phyloP scores from a whole-genome alignment of 2,329 filamentous ascomycete genomes.

The Knoxdaviesia capensis region DNA sequence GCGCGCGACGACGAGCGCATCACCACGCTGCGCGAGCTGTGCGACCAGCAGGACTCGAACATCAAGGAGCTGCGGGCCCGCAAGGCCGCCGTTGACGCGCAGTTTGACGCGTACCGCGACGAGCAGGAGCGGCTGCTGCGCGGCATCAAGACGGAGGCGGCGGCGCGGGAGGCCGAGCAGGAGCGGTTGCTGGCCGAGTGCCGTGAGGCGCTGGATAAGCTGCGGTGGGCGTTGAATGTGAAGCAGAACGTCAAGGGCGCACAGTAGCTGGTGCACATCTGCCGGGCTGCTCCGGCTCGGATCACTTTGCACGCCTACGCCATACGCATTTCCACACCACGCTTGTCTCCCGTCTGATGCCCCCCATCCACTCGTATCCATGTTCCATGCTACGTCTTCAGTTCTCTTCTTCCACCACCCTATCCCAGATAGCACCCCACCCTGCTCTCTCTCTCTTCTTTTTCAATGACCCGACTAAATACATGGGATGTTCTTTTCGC shows the following conservation, averaged over 20 bases:
- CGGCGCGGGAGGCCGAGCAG: conserved; percentile 38
- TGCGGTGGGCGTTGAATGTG: conserved; percentile 53
- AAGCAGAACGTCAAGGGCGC: conserved; percentile 39
- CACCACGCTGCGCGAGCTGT: conserved; percentile 43
- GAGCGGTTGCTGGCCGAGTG: conserved; percentile 36
- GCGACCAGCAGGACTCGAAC: conserved; percentile 53
- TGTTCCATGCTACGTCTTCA: conserved; percentile 4
- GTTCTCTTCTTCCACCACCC: conserved; percentile 5
- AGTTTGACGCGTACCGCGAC: conserved; percentile 44
- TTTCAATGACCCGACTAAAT: neutral
- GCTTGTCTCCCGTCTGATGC: neutral
- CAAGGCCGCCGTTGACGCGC: conserved; percentile 37
- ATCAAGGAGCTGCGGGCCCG: conserved; percentile 37
- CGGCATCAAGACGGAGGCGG: conserved; percentile 36
- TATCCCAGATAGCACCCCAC: neutral
- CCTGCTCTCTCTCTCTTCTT: neutral
- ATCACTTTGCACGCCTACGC: neutral
- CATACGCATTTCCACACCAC: neutral
- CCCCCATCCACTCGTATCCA: neutral
- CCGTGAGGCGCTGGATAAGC: conserved; percentile 40
- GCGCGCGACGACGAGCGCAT: conserved; percentile 42
- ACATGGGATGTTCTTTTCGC: conserved; percentile 1
- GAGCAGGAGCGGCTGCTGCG: conserved; percentile 41
- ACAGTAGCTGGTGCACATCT: conserved; percentile 16
- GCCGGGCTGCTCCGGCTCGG: neutral